Evolutionary conservation across 75 land plant genomes (phyloP).

Genomic region (Larix kaempferi): DNA sequence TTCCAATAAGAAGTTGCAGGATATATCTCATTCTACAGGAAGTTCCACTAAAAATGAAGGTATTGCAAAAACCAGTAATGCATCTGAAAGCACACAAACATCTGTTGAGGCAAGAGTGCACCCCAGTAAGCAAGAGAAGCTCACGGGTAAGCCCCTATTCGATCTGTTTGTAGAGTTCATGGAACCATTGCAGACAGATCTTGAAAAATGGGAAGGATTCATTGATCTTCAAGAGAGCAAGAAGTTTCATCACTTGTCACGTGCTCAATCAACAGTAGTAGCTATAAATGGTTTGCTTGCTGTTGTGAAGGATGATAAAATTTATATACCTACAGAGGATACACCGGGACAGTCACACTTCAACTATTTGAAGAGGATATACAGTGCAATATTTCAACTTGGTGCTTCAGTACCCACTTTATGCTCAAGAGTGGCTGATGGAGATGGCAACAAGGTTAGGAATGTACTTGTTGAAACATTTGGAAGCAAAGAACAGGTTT

Average conservation of each 20-base stretch:
- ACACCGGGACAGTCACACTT: slow-evolving; percentile 40
- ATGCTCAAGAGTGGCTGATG: slow-evolving; percentile 8
- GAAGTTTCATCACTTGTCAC: slow-evolving; percentile 15
- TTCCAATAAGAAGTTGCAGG: too few species aligned
- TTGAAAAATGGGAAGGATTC: slow-evolving; percentile 11
- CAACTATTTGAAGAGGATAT: slow-evolving; percentile 53
- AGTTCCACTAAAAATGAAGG: too few species aligned
- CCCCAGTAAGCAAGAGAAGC: too few species aligned
- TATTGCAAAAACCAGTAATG: too few species aligned
- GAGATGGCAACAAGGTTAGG: not conserved
- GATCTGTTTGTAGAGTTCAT: slow-evolving; percentile 46
- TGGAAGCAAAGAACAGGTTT: not conserved
- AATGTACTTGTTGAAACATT: not conserved
- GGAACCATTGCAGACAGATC: slow-evolving; percentile 31
- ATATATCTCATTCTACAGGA: too few species aligned
- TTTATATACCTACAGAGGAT: slow-evolving; percentile 74
- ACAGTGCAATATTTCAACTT: slow-evolving; percentile 29
- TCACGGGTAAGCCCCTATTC: slow-evolving; percentile 32
- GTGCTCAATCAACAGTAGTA: slow-evolving; percentile 27
- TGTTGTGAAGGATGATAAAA: slow-evolving; percentile 40
- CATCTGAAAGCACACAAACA: too few species aligned
- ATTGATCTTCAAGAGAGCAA: not conserved
- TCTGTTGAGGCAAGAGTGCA: too few species aligned
- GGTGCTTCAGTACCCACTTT: slow-evolving; percentile 26
- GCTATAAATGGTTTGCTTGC: slow-evolving; percentile 55